These are phyloP conservation scores for Aspergillus arachidicola DNA, from an alignment of 2,329 filamentous ascomycete species.

Conservation along the genomic window DNA sequence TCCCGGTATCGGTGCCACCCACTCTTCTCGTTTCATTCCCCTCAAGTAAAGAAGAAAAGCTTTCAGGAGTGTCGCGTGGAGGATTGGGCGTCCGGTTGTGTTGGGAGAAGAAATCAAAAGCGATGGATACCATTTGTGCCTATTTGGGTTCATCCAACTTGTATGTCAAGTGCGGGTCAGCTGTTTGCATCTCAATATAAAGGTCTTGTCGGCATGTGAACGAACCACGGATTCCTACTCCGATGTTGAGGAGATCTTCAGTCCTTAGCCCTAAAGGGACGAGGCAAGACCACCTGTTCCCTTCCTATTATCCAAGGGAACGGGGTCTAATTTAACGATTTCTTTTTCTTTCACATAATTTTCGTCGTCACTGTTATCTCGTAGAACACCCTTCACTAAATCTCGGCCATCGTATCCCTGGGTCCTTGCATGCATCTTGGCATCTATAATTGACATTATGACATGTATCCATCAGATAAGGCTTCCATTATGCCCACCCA, in stretches of 20 bases:
- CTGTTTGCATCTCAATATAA: conserved; percentile 45
- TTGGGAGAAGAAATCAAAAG: conserved; percentile 39
- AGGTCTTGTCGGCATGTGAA: conserved; percentile 42
- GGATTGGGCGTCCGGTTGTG: conserved; percentile 34
- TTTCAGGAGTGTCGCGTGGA: conserved; percentile 41
- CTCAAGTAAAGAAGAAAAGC: conserved; percentile 77
- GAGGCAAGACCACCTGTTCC: conserved; percentile 16
- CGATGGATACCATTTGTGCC: conserved; percentile 36
- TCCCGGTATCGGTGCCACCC: conserved; percentile 99
- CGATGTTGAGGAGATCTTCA: conserved; percentile 18
- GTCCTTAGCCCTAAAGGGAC: conserved; percentile 6
- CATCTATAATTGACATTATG: neutral
- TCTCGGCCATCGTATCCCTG: neutral
- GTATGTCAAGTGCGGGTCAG: conserved; percentile 44
- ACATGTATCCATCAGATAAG: neutral
- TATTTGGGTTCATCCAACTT: conserved; percentile 37
- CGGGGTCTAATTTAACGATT: conserved; percentile 27
- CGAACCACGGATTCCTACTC: conserved; percentile 18
- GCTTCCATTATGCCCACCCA: neutral
- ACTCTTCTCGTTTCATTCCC: conserved; percentile 99
- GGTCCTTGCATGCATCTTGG: neutral
- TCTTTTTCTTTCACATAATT: conserved; percentile 10
- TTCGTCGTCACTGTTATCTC: neutral
- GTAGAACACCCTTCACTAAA: neutral
- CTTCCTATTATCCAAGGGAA: conserved; percentile 17